Evolutionary conservation across 2,329 filamentous ascomycete species (phyloP).

Genomic region (Dactylellina drechsleri): DNA sequence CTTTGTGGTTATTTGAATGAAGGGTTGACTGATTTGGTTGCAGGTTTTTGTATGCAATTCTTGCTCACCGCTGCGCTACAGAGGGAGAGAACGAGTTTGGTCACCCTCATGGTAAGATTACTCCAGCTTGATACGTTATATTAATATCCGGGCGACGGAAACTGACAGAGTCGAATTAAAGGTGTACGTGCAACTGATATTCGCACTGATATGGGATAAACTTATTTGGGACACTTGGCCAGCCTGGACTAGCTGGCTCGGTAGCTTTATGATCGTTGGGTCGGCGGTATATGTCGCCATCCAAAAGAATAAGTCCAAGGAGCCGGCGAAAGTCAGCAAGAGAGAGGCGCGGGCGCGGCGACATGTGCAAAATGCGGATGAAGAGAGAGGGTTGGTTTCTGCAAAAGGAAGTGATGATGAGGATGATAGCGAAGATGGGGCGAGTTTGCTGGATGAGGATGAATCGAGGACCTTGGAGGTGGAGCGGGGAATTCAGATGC

Average conservation of each 20-base stretch:
- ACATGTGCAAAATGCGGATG: constrained; percentile 40
- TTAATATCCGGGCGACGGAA: constrained; percentile 56
- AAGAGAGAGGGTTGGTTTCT: constrained; percentile 43
- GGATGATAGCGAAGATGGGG: constrained; percentile 33
- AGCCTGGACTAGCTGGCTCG: constrained; percentile 69
- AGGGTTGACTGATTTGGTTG: constrained; percentile 61
- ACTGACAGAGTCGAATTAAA: constrained; percentile 66
- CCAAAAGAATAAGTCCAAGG: constrained; percentile 57
- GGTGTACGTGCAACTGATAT: constrained; percentile 77
- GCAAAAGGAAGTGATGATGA: constrained; percentile 36
- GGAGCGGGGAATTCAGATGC: constrained; percentile 47
- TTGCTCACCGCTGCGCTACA: constrained; percentile 81
- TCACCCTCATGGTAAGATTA: constrained; percentile 66
- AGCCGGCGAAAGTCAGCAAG: constrained; percentile 32
- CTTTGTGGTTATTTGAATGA: constrained; percentile 62
- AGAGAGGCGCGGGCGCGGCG: constrained; percentile 33
- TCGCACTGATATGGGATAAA: constrained; percentile 73
- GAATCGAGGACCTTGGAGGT: constrained; percentile 42
- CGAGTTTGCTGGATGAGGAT: constrained; percentile 45
- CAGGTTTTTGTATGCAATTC: constrained; percentile 86
- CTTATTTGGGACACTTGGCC: constrained; percentile 72
- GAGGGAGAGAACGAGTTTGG: constrained; percentile 73
- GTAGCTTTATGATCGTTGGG: constrained; percentile 72
- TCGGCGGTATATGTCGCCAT: constrained; percentile 73
- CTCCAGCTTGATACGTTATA: no score